phyloP scores from a whole-genome alignment of 2,329 filamentous ascomycete species.

The Chaetomium olivaceum region DNA sequence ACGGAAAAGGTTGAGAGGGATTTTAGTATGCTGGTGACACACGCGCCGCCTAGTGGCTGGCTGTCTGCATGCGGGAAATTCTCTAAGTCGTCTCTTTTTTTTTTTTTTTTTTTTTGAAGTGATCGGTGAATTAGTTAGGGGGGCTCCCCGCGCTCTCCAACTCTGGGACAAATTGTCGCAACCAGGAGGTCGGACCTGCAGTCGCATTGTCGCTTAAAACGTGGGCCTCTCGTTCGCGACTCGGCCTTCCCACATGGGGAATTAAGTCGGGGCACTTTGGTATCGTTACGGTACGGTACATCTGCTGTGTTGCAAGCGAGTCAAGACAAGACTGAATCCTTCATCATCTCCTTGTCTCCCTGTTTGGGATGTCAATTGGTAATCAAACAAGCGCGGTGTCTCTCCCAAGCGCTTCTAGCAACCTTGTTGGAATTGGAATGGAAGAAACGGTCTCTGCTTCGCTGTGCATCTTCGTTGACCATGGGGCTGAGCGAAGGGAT shows the following conservation, averaged over 20 bases:
- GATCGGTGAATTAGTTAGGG: neutral
- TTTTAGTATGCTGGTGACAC: neutral
- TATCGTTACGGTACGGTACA: neutral
- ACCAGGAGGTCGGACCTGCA: conserved; percentile 19
- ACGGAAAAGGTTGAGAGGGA: neutral
- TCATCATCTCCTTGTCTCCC: neutral
- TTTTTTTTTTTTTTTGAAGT: neutral
- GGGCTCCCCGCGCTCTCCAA: conserved; percentile 6
- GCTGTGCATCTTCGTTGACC: conserved; percentile 6
- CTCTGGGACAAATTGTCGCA: conserved; percentile 2
- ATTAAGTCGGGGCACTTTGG: neutral
- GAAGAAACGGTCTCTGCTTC: neutral
- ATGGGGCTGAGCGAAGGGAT: conserved; percentile 8
- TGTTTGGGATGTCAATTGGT: neutral
- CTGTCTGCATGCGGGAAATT: conserved; percentile 1
- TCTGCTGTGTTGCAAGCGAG: neutral
- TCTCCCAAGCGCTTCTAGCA: neutral
- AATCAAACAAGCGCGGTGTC: conserved; percentile 4
- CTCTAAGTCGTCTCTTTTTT: neutral
- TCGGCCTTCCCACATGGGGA: conserved; percentile 8
- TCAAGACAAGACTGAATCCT: neutral
- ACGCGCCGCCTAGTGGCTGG: neutral
- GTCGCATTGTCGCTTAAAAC: conserved; percentile 2
- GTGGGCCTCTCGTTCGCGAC: neutral
- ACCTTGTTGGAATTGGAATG: neutral